Evolutionary conservation across 2,329 filamentous ascomycete species (phyloP).

Genomic region (Calonectria pseudoreteaudii): DNA sequence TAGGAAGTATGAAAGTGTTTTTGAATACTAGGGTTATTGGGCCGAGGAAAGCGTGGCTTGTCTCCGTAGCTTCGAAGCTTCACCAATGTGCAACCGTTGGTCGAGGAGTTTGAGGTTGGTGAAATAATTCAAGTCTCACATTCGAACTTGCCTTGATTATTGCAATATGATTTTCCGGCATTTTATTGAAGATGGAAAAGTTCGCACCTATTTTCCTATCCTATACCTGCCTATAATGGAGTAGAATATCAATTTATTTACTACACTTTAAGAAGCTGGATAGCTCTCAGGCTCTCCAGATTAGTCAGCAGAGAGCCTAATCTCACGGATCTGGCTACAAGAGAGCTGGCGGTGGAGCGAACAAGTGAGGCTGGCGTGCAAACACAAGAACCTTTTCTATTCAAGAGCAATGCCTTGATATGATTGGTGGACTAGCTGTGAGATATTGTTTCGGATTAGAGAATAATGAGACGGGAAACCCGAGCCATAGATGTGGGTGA

Average conservation of each 20-base stretch:
- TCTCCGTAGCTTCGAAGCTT: not conserved
- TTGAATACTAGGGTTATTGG: not conserved
- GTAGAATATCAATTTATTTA: not conserved
- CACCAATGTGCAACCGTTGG: not conserved
- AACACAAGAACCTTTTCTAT: not conserved
- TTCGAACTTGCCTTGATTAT: not conserved
- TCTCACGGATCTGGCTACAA: not conserved
- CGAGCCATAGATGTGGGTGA: not conserved
- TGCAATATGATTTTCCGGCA: not conserved
- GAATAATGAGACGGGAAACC: not conserved
- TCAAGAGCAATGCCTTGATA: not conserved
- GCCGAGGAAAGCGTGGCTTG: not conserved
- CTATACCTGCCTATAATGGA: not conserved
- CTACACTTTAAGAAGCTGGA: not conserved
- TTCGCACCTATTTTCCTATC: not conserved
- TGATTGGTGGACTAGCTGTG: not conserved
- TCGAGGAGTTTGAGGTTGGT: not conserved
- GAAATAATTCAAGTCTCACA: not conserved
- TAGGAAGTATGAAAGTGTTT: not conserved
- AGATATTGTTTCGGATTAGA: not conserved
- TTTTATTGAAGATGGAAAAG: not conserved
- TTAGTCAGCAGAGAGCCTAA: not conserved
- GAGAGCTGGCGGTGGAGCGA: not conserved
- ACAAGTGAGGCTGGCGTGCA: not conserved
- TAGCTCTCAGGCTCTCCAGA: not conserved